Conservation (phyloP, 2,329 filamentous ascomycete genomes). For the Microcyclospora tardicrescens region DNA sequence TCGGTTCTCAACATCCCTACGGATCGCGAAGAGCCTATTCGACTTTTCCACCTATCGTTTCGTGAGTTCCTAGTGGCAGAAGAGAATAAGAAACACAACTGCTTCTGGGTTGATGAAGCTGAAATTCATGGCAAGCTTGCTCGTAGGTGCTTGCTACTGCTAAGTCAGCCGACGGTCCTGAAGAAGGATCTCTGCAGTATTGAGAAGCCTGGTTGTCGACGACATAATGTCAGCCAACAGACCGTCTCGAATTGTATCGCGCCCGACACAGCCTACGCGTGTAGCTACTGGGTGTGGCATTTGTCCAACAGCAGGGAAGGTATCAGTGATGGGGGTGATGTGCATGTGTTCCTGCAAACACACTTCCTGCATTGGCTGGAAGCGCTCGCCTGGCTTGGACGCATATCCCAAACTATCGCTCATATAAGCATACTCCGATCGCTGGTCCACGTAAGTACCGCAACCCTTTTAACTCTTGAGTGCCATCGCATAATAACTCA, state of each 20-base stretch:
- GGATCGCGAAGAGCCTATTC: slow-evolving; percentile 8
- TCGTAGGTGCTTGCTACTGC: slow-evolving; percentile 5
- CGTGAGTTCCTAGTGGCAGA: slow-evolving; percentile 16
- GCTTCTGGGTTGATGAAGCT: slow-evolving; percentile 9
- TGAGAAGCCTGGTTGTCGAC: neutral
- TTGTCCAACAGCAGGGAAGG: slow-evolving; percentile 14
- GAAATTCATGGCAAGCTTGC: slow-evolving; percentile 7
- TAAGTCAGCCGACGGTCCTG: neutral
- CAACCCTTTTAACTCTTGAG: too few relatives aligned
- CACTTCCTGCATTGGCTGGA: slow-evolving; percentile 36
- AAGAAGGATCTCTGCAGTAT: slow-evolving; percentile 1
- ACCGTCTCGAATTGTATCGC: slow-evolving; percentile 15
- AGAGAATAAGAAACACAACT: neutral
- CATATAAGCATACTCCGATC: neutral
- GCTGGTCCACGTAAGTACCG: neutral
- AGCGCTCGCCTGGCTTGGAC: slow-evolving; percentile 25
- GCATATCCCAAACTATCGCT: slow-evolving; percentile 11
- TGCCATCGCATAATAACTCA: too few relatives aligned
- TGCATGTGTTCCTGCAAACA: slow-evolving; percentile 24
- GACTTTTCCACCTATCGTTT: slow-evolving; percentile 18
- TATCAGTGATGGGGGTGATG: slow-evolving; percentile 13
- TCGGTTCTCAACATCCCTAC: slow-evolving; percentile 14
- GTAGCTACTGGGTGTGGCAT: slow-evolving; percentile 29
- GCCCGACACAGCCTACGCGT: slow-evolving; percentile 28
- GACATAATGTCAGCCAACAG: neutral